These are phyloP conservation scores for Thalassiosira hispida DNA, from an alignment of 352 stramenopile genomes.

Conservation along the genomic window DNA sequence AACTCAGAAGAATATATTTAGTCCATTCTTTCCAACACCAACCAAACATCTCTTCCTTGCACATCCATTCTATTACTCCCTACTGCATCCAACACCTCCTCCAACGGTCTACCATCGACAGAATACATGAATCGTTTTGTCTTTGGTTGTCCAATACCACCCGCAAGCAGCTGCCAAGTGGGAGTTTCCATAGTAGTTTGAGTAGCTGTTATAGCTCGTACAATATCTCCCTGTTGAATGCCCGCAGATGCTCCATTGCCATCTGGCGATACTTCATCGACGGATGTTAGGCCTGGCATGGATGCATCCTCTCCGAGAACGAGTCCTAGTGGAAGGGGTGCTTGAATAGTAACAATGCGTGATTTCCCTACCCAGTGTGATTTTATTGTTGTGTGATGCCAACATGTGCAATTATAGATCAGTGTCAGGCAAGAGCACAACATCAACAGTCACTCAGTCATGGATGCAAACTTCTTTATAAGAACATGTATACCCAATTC, in stretches of 20 bases:
- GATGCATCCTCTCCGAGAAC: constrained; percentile 66
- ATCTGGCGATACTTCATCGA: constrained; percentile 65
- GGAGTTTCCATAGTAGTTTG: constrained; percentile 73
- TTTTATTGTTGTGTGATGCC: not conserved
- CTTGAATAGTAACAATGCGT: constrained; percentile 56
- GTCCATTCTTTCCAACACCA: constrained; percentile 71
- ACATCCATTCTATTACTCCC: constrained; percentile 76
- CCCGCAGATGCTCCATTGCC: constrained; percentile 61
- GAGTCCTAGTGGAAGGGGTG: constrained; percentile 69
- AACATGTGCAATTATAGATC: not conserved
- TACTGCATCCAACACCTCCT: constrained; percentile 77
- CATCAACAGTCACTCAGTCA: not conserved
- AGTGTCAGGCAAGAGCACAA: not conserved
- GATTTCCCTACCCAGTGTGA: constrained; percentile 37
- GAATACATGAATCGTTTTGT: constrained; percentile 77
- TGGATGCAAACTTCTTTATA: not conserved
- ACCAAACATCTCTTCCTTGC: constrained; percentile 59
- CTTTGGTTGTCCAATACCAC: constrained; percentile 78
- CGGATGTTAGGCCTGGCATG: constrained; percentile 40
- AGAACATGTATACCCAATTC: not conserved
- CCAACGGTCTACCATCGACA: constrained; percentile 65
- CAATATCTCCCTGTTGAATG: constrained; percentile 69
- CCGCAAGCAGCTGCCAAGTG: constrained; percentile 80
- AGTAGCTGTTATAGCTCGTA: constrained; percentile 76
- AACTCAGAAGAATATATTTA: too few relatives aligned